Base-by-base conservation (phyloP, 768 basidiomycete species). In the Suillus paluster region DNA sequence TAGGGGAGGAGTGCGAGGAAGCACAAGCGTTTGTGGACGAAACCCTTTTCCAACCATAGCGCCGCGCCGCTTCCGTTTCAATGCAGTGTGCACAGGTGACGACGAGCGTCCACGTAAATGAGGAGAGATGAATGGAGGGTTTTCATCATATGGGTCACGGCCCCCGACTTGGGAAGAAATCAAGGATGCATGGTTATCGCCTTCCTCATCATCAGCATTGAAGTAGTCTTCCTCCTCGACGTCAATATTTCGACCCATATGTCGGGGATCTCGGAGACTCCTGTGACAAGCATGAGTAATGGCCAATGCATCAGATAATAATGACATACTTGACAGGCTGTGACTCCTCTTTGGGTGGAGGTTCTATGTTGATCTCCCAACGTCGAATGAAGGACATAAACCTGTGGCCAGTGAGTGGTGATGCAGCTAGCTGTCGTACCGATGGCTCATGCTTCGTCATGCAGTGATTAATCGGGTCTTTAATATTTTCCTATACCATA, bases 281-380 rank as follows among this genome's bases (percentile, higher is more conserved):
- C 84, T 86, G 66, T 46, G 38, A 57, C 25, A 42, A 65, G 61
- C 59, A 58, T 67, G 58, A 63, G 63, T 33, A 63, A 60, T 54
- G 5, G 33, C 34, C 21, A 23, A 12, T 58, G 30, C 44, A 38
- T 53, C 44, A 57, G 42, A 23, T 30, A 30, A 38, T 17, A 39
- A 71, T 74, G 34, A 67, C 77, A 62, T 73, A 90, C 87, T 80
- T 84, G 61, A 85, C 82, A 49, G 77, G 68, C 66, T 83, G 84
- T 45, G 77, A 72, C 48, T 82, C 81, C 59, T 81, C 81, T 53
- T 78, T 78, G 39, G 88, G 87, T 64, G 82, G 83, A 34, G 90
- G 91, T 64, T 96, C 93, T 63, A 89, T 89, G 76, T 96, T 97
- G 81, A 95, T 94, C 75, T 98, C 97, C 85, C 90, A 95, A 54